Base-by-base conservation (phyloP, 2,329 filamentous ascomycete genomes). In the Sarocladiaceae sp. region DNA sequence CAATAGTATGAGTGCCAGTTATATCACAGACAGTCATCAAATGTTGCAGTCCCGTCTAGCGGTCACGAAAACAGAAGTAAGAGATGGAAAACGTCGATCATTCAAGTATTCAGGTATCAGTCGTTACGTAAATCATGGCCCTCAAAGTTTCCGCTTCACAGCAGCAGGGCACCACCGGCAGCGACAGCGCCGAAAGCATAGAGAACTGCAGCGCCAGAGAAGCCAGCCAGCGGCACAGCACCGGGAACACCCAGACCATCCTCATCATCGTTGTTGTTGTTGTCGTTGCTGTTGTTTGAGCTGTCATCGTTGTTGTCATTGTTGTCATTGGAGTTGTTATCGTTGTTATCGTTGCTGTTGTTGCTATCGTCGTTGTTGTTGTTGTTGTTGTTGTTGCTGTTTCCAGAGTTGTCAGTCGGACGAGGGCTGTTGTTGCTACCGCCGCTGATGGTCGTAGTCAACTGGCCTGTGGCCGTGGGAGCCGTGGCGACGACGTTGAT, bases 381-480 rank as follows among this genome's bases (percentile, higher is more conserved):
- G 39, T 43, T 21, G 20, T 39, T 20, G 33, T 35, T 27, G 39
- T 39, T 43, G 44, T 34, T 31, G 33, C 21, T 32, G 24, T 29
- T 32, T 11, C 33, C 33, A n/a, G 40, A 27, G 16, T 23, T 34
- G 13, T 41, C 29, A 12, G 29, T 45, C 4, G 33, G 29, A 13
- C 33, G 26, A 4, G 41, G 13, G 29, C 50, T 52, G 24, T 54
- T 51, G 31, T 48, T 39, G 45, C 26, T 31, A 23, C 13, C 21
- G 23, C 16, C 16, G 5, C 15, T 19, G 15, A 65, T 53, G 33
- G 63, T 65, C 20, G 59, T 65, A 15, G 62, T 65, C 44, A 65
- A 51, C 51, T 66, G 59, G 31, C 42, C 55, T 27, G 56, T 48
- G 43, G 57, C 56, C 7, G 59, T 65, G n/a, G 59, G 55, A 7